Evolutionary conservation across 495 filamentous ascomycete species (phyloP), one percentile per base, ranked within the genome.

Genomic region (Xylaria venustula): DNA sequence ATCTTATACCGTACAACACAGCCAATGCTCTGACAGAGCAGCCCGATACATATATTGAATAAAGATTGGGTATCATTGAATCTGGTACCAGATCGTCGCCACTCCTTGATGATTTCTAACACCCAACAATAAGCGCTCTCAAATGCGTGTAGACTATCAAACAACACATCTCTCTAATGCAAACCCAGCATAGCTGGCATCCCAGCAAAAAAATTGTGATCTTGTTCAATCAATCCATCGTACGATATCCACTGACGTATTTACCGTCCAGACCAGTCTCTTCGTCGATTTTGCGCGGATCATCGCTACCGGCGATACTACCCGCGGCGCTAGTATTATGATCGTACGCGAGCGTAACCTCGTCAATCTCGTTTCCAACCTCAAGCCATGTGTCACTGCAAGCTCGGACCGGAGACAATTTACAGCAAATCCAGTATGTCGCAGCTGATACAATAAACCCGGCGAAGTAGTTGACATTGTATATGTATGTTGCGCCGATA

Each of bases 381-480:
- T 97, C 93, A 69, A 89, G 84, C 93, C 93, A 97, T 12, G 66
- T 78, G 34, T 88, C 82, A 65, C 87, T 92, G 37, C 77, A 85
- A 17, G 87, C 91, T 5, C 89, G 89, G 15, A 96, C 75, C 0
- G 92, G 92, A 64, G 75, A 90, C 25, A 90, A 8, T 57, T 76
- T 81, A 66, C 87, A 90, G 8, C 96, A 76, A 0, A 70, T 54
- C 67, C 80, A 93, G 74, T 97, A 97, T n/a, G 84, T 73, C 0
- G 51, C 75, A 1, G 75, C 70, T 0, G 91, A 85, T 26, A 96
- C 83, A 32, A 91, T 78, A 66, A 96, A 89, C 0, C 93, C 93
- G 40, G 83, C 82, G 73, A 97, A 93, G 77, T 91, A 97, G 69
- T 96, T 96, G 60, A 97, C 66, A 67, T 89, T 89, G 78, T 95